Percentiles rank a stretch among this genome's conserved stretches.
Evolutionary conservation across 2,329 filamentous ascomycete species (phyloP).

Genomic region (Coniella lustricola): DNA sequence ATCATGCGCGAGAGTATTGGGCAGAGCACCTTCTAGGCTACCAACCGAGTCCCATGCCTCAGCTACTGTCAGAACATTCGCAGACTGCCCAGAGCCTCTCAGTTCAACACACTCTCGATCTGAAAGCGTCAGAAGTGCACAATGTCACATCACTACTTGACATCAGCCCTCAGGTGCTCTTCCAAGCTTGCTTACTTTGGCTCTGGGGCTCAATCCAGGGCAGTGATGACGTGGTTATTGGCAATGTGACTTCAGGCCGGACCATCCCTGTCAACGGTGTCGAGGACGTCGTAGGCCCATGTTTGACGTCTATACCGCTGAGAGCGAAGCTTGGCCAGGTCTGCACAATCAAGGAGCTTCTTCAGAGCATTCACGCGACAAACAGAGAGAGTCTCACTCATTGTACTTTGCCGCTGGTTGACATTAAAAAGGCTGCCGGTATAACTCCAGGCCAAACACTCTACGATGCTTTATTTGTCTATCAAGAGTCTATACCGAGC

Average conservation of each 20-base stretch:
- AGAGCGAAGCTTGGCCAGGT: slow-evolving; percentile 52
- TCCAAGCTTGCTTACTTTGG: slow-evolving; percentile 65
- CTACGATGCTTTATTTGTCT: slow-evolving; percentile 76
- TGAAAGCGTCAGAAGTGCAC: slow-evolving; percentile 29
- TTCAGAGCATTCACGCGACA: slow-evolving; percentile 55
- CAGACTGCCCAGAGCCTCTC: slow-evolving; percentile 23
- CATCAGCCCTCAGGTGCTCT: slow-evolving; percentile 62
- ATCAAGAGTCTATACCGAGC: slow-evolving; percentile 64
- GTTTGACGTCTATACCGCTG: slow-evolving; percentile 67
- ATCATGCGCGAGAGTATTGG: slow-evolving; percentile 59
- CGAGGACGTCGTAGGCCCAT: slow-evolving; percentile 72
- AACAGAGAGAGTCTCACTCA: slow-evolving; percentile 62
- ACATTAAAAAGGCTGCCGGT: slow-evolving; percentile 58
- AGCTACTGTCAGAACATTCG: slow-evolving; percentile 17
- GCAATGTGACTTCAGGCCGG: slow-evolving; percentile 75
- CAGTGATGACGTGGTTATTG: slow-evolving; percentile 60
- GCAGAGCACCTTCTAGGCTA: slow-evolving; percentile 53
- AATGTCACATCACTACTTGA: slow-evolving; percentile 31
- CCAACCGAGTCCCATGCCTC: slow-evolving; percentile 47
- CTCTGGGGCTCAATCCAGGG: slow-evolving; percentile 61
- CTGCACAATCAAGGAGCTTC: slow-evolving; percentile 49
- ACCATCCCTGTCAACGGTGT: slow-evolving; percentile 64
- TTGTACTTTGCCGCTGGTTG: slow-evolving; percentile 54
- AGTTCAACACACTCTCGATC: slow-evolving; percentile 24
- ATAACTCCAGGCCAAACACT: slow-evolving; percentile 49